A percentile compares a stretch with the other conserved stretches of the same genome.
These are phyloP conservation scores for Talaromyces sp. DNA, from an alignment of 2,329 filamentous ascomycete genomes.

Conservation along the genomic window DNA sequence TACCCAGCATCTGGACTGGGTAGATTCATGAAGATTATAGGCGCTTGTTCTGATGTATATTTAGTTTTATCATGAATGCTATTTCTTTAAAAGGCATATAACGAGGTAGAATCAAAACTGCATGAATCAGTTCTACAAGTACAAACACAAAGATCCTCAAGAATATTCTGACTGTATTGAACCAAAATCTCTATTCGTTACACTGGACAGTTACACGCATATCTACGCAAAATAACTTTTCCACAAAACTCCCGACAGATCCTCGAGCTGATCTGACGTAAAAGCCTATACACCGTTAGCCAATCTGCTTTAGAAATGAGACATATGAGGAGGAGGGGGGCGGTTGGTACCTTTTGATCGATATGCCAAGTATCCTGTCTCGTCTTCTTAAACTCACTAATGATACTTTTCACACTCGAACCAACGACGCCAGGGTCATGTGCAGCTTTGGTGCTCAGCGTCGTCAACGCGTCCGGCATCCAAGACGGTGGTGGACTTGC, in stretches of 20 bases:
- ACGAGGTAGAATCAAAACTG: background rate
- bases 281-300: constrained; percentile 61
- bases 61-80: background rate
- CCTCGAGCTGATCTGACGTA: constrained; percentile 86
- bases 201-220: background rate
- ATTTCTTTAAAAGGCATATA: background rate
- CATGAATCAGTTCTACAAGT: too few relatives aligned
- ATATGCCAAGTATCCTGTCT: constrained; percentile 98
- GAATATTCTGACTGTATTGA: background rate
- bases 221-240: constrained; percentile 95
- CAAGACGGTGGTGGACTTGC: constrained; percentile 85
- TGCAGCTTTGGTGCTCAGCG: constrained; percentile 78
- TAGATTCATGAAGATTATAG: background rate
- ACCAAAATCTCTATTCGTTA: background rate
- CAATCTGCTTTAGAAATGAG: background rate
- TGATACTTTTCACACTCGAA: constrained; percentile 88
- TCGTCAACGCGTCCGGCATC: constrained; percentile 90
- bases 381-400: constrained; percentile 99
- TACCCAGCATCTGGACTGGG: background rate
- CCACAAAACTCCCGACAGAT: constrained; percentile 94
- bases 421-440: constrained; percentile 89
- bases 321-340: constrained; percentile 19
- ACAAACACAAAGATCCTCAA: background rate
- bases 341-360: constrained; percentile 79
- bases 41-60: background rate